Conservation (phyloP, 495 filamentous ascomycete genomes). For the Pseudotulostoma volvatum region DNA sequence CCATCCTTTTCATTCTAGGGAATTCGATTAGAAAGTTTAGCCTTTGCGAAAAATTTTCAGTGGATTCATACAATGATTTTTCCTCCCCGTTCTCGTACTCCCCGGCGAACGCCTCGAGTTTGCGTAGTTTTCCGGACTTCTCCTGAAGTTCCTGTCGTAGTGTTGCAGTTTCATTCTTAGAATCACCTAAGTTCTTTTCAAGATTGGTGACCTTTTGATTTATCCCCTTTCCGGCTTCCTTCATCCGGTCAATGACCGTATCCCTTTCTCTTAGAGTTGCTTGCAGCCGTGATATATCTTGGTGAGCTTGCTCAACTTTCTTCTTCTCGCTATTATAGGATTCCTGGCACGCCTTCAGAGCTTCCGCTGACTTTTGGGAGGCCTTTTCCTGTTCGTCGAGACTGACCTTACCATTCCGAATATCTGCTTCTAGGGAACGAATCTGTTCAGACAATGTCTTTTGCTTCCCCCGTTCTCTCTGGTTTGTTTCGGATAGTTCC, state of each 20-base stretch:
- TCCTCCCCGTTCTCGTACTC: conserved; percentile 5
- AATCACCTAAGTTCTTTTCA: conserved; percentile 5
- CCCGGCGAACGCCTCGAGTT: conserved; percentile 6
- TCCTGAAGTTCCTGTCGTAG: conserved; percentile 5
- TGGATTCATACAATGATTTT: conserved; percentile 7
- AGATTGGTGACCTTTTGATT: conserved; percentile 3
- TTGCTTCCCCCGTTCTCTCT: conserved; percentile 6
- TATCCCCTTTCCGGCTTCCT: conserved; percentile 6
- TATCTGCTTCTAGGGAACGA: conserved; percentile 3
- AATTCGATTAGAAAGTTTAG: conserved; percentile 1
- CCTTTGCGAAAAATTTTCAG: background rate
- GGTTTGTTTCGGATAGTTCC: conserved; percentile 4
- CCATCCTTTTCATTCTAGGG: conserved; percentile 5
- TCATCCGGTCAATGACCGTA: conserved; percentile 8
- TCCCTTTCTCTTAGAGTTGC: conserved; percentile 8
- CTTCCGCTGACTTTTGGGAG: background rate
- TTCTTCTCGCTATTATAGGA: conserved; percentile 1
- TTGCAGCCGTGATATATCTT: conserved; percentile 5
- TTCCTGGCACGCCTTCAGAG: conserved; percentile 4
- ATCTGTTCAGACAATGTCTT: conserved; percentile 4
- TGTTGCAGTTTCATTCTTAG: conserved; percentile 5
- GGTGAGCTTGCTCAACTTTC: conserved; percentile 4
- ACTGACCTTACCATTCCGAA: conserved; percentile 3
- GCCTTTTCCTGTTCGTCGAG: conserved; percentile 4
- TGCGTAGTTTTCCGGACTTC: conserved; percentile 1